These are phyloP conservation scores for Coemansia sp. DNA, from an alignment of 192 early-diverging fungal species.

Conservation along the genomic window DNA sequence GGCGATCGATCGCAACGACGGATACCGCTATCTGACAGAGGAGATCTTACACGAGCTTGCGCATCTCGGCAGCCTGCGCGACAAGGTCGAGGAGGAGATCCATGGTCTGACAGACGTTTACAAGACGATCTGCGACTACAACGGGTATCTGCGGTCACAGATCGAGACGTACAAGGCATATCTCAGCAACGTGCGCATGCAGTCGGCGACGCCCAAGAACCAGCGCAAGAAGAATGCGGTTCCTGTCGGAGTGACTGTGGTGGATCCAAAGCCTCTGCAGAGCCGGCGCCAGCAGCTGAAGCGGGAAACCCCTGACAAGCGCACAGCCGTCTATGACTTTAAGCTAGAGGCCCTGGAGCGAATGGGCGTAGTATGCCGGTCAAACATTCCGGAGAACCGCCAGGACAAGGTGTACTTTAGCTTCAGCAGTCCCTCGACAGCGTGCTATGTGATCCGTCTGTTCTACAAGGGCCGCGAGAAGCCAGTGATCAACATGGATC, in stretches of 20 bases:
- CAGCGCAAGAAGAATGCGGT: conserved; percentile 53
- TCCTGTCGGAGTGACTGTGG: conserved; percentile 66
- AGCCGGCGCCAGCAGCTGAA: conserved; percentile 32
- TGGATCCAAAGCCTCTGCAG: conserved; percentile 38
- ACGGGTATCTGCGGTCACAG: conserved; percentile 86
- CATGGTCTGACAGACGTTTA: conserved; percentile 76
- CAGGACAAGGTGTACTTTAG: conserved; percentile 87
- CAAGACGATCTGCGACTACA: conserved; percentile 92
- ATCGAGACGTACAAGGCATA: conserved; percentile 95
- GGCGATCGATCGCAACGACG: conserved; percentile 72
- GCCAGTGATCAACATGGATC: conserved; percentile 93
- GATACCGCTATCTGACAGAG: conserved; percentile 79
- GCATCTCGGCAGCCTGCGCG: conserved; percentile 87
- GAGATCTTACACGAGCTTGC: conserved; percentile 87
- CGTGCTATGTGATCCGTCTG: conserved; percentile 87
- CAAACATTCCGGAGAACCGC: conserved; percentile 88
- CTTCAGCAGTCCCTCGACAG: conserved; percentile 82
- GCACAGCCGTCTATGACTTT: conserved; percentile 64
- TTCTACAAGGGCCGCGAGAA: conserved; percentile 91
- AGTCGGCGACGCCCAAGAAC: conserved; percentile 64
- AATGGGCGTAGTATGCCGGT: conserved; percentile 89
- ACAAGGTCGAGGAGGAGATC: conserved; percentile 84
- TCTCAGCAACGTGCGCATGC: conserved; percentile 85
- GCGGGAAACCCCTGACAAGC: conserved; percentile 11
- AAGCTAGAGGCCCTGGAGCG: conserved; percentile 82